Evolutionary conservation across 495 filamentous ascomycete species (phyloP), one percentile per base, ranked within the genome.

Genomic region (Aspergillus baeticus): DNA sequence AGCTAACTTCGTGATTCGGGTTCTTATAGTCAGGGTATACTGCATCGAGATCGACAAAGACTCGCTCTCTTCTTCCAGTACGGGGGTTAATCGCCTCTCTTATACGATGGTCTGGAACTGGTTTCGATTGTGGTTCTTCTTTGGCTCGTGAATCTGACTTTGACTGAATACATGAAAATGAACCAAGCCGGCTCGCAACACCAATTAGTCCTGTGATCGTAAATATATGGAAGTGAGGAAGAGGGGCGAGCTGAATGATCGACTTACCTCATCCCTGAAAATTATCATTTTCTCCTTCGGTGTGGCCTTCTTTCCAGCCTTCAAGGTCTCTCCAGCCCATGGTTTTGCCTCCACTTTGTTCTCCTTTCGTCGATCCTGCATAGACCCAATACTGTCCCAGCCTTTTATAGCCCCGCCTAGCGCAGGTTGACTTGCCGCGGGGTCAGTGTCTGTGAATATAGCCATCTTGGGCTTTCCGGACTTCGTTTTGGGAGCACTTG

Each of bases 121-220:
- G 54, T 43, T 69, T 72, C 29, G 65, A 62, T 54, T 65, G 64
- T 47, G 63, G 64, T 64, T 67, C 54, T 56, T 70, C 63, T 67
- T 75, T 73, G 63, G 58, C 51, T 72, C 66, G 64, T 69, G 63
- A 53, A 70, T 71, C 73, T 70, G 75, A 64, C 61, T 75, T 78
- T 65, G 80, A 85, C 83, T 86, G 81, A 66, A 81, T 82, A 84
- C 74, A 80, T 68, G 75, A 61, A 81, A 66, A 62, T 68, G 71
- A 69, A 80, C 81, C 77, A 82, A 73, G 74, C 77, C 70, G 73
- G 77, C 75, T 81, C 78, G 75, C 73, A 79, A 78, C 82, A 84
- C 72, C 73, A 81, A 91, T 96, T 95, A 96, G 91, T 95, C 92
- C 92, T 96, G 81, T 84, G 82, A 84, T 87, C 81, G 92, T 96